Evolutionary conservation across 2,329 filamentous ascomycete genomes (phyloP), one percentile per base, ranked within the genome.

Genomic region (Fonsecaea monophora): DNA sequence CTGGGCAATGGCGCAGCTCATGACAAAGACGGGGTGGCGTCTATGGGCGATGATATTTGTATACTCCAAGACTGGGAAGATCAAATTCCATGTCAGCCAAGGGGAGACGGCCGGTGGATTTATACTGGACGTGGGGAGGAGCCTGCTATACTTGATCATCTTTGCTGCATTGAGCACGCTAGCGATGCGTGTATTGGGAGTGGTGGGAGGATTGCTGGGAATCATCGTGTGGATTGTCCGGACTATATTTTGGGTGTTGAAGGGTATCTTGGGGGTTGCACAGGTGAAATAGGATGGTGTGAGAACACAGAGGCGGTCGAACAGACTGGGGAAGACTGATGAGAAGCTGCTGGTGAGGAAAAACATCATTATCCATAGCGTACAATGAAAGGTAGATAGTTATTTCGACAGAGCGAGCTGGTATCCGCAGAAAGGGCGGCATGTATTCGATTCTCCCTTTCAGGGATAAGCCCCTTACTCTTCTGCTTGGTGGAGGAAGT

Each of bases 41-140:
- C 53, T 70, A 10, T 73, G 67, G 66, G 58, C 57, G 15, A 50
- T 72, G 13, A 37, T 69, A 9, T 70, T 68, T 58, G 68, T 69
- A 12, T 72, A 72, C 63, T 70, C 66, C 15, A 70, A 71, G 21
- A 72, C 70, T 3, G 72, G 72, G 13, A 70, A 66, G 54, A 37
- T 72, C 48, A 70, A 64, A 45, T 35, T 72, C 6, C 65, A 63
- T 9, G 25, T 56, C 4, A 54, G 34, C 15, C 67, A 68, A 18
- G 64, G 67, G 3, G 66, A 66, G 18, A 68, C 64, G 25, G 61
- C 62, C 3, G 50, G 60, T 10, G 70, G 67, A 3, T 69, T 72
- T 55, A 50, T 66, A 15, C 37, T 70, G 34, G 67, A 73, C 42
- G 61, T 67, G 57, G 66, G 67, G 4, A 53, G 69, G 37, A 72